Conservation (phyloP, 139 green algal species). For the Picochlorum sp. region DNA sequence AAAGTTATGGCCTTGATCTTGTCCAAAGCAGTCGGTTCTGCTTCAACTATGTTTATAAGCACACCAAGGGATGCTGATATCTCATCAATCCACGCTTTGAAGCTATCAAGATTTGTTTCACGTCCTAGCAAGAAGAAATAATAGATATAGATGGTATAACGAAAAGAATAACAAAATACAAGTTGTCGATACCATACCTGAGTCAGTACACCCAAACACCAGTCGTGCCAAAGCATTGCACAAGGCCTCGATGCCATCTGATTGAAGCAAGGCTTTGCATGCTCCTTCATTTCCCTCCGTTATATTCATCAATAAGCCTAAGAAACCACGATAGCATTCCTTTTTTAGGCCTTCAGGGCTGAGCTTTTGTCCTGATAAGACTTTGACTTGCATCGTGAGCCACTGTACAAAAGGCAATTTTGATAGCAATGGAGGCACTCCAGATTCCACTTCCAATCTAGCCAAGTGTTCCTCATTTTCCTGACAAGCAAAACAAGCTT, state of each 20-base stretch:
- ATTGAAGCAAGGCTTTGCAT: constrained; percentile 23
- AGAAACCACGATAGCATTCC: constrained; percentile 31
- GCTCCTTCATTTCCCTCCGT: constrained; percentile 52
- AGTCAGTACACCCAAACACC: not conserved
- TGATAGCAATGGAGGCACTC: not conserved
- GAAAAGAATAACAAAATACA: too few species aligned
- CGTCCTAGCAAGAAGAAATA: too few species aligned
- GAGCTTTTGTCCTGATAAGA: constrained; percentile 14
- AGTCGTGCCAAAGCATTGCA: not conserved
- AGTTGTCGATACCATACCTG: not conserved
- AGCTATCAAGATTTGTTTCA: too few species aligned
- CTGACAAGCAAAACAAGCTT: constrained; percentile 56
- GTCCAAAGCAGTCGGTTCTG: not conserved
- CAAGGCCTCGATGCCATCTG: constrained; percentile 23
- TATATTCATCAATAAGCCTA: constrained; percentile 67
- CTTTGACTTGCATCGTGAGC: constrained; percentile 12
- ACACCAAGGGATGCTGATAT: constrained; percentile 42
- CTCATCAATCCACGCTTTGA: constrained; percentile 20
- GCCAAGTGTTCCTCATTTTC: constrained; percentile 43
- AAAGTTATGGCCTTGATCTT: not conserved
- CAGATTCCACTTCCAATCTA: constrained; percentile 16
- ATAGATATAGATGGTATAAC: too few species aligned
- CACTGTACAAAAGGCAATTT: constrained; percentile 1
- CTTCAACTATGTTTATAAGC: constrained; percentile 57
- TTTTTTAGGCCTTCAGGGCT: constrained; percentile 22